Percentiles rank a stretch among this genome's conserved stretches.
phyloP scores from a whole-genome alignment of 78 protist species.

The Chrysochromulina parva region DNA sequence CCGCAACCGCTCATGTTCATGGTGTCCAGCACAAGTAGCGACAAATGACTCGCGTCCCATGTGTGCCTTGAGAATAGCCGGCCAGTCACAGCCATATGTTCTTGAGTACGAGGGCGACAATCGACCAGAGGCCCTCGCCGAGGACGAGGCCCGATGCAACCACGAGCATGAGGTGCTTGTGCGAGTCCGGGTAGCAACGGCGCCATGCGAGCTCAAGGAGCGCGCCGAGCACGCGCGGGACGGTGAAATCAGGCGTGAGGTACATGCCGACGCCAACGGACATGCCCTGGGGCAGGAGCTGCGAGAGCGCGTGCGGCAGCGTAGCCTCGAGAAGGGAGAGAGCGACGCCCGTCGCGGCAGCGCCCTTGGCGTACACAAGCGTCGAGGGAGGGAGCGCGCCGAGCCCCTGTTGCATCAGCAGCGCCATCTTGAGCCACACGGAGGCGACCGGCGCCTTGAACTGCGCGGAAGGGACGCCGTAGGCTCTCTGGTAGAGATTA shows the following conservation, averaged over 20 bases:
- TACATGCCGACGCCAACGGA: constrained; percentile 76
- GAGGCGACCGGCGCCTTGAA: constrained; percentile 51
- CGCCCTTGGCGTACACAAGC: not conserved
- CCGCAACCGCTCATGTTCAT: too few species aligned
- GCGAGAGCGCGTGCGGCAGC: not conserved
- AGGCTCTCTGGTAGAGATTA: constrained; percentile 55
- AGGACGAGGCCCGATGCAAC: constrained; percentile 80
- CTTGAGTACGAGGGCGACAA: constrained; percentile 54
- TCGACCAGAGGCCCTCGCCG: constrained; percentile 81
- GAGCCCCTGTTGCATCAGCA: constrained; percentile 22
- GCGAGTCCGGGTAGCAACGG: not conserved
- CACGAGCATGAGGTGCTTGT: constrained; percentile 51
- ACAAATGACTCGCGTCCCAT: too few species aligned
- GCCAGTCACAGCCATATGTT: too few species aligned
- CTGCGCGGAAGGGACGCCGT: not conserved
- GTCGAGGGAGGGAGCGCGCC: not conserved
- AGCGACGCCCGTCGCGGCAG: not conserved
- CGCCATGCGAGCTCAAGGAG: constrained; percentile 50
- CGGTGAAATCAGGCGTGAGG: constrained; percentile 67
- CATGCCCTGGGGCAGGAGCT: constrained; percentile 70
- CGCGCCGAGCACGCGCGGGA: constrained; percentile 69
- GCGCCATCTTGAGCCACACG: constrained; percentile 37
- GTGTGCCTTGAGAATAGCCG: too few species aligned
- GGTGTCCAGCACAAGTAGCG: too few species aligned
- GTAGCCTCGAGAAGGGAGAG: constrained; percentile 64